phyloP scores from a whole-genome alignment of 208 protist genomes.

The Acanthamoeba triangularis region DNA sequence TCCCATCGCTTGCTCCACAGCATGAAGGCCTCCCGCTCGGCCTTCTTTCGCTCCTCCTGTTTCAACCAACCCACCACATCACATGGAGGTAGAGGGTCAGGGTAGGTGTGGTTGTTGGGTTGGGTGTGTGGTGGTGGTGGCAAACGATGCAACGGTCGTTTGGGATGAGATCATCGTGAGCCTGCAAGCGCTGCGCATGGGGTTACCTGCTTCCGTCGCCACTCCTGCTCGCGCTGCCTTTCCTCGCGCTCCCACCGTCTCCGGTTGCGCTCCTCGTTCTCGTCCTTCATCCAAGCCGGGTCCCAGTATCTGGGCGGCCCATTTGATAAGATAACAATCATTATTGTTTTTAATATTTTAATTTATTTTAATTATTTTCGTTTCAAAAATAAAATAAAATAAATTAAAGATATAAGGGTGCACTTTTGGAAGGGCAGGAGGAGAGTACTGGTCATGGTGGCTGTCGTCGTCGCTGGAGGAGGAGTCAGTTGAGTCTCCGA shows the following conservation, averaged over 20 bases:
- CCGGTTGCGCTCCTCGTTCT: neutral
- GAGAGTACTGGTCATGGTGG: neutral
- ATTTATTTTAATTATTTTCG: too few relatives aligned
- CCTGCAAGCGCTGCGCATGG: too few relatives aligned
- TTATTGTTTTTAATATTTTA: too few relatives aligned
- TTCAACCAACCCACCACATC: too few relatives aligned
- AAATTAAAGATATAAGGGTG: too few relatives aligned
- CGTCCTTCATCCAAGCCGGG: neutral
- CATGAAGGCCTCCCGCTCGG: neutral
- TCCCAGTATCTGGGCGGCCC: neutral
- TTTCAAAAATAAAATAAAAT: too few relatives aligned
- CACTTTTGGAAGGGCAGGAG: neutral
- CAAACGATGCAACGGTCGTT: too few relatives aligned
- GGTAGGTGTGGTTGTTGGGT: too few relatives aligned
- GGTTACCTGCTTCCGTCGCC: neutral
- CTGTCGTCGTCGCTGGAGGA: neutral
- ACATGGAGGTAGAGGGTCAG: too few relatives aligned
- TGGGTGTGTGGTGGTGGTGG: too few relatives aligned
- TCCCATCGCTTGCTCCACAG: neutral
- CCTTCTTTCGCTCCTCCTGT: neutral
- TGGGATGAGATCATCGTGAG: too few relatives aligned
- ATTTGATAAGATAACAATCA: too few relatives aligned
- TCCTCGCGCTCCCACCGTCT: neutral
- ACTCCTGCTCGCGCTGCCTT: neutral
- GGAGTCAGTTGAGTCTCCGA: neutral